Evolutionary conservation across 768 basidiomycete genomes (phyloP).

Genomic region (Mycena chlorophos): DNA sequence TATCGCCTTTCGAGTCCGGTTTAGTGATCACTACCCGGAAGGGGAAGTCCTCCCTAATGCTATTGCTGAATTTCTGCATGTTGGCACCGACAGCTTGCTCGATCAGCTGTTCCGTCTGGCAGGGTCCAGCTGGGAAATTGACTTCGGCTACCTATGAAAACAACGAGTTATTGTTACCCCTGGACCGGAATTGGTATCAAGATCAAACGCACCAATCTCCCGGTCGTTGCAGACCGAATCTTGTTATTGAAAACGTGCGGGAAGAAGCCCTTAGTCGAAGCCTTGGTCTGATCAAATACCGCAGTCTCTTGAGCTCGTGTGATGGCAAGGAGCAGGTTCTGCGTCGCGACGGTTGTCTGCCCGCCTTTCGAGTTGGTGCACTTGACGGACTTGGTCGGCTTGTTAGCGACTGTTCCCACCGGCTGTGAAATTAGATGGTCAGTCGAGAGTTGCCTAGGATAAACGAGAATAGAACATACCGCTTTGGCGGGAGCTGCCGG

Average conservation of each 20-base stretch:
- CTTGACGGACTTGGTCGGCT: neutral
- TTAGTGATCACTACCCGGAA: constrained; percentile 11
- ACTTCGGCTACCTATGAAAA: neutral
- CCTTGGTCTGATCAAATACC: neutral
- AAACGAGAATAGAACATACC: too few relatives aligned
- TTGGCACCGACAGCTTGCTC: constrained; percentile 9
- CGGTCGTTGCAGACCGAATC: neutral
- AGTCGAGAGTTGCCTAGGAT: too few relatives aligned
- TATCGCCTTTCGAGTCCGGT: constrained; percentile 11
- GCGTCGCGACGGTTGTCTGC: neutral
- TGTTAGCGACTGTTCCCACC: too few relatives aligned
- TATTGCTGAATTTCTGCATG: constrained; percentile 8
- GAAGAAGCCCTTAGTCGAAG: neutral
- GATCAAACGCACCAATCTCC: neutral
- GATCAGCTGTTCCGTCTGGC: constrained; percentile 2
- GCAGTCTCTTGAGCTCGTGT: neutral
- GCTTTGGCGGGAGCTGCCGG: too few relatives aligned
- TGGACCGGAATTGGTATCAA: neutral
- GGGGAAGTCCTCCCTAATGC: neutral
- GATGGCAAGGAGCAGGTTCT: neutral
- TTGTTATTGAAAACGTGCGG: constrained; percentile 7
- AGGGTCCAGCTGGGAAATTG: constrained; percentile 3
- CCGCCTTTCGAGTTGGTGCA: neutral
- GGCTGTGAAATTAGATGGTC: too few relatives aligned
- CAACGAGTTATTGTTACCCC: neutral